phyloP scores from a whole-genome alignment of 345 rosid species.

The Microcos paniculata region DNA sequence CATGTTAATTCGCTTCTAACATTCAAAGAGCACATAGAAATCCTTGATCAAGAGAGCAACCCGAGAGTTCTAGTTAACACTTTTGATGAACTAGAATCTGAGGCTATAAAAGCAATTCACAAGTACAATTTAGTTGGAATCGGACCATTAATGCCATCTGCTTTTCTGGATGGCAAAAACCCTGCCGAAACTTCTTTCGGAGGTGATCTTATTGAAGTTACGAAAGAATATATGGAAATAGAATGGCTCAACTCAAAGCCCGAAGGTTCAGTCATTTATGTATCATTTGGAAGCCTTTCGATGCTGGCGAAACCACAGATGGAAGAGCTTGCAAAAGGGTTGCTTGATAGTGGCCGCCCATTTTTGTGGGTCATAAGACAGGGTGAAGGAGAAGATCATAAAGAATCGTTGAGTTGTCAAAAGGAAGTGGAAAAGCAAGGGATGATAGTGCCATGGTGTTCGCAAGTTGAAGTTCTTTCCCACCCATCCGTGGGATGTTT shows the following conservation, averaged over 20 bases:
- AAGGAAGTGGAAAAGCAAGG: conserved; percentile 51
- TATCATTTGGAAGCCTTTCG: conserved; percentile 49
- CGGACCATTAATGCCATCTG: conserved; percentile 58
- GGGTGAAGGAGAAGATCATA: conserved; percentile 22
- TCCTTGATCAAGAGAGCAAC: conserved; percentile 29
- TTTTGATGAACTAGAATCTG: conserved; percentile 51
- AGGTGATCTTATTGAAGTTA: conserved; percentile 29
- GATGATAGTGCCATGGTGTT: conserved; percentile 59
- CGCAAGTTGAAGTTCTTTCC: conserved; percentile 53
- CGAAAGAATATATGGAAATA: conserved; percentile 17
- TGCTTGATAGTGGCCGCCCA: conserved; percentile 32
- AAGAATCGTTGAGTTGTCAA: conserved; percentile 20
- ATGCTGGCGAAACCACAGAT: conserved; percentile 41
- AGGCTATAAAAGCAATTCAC: conserved; percentile 37
- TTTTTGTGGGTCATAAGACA: conserved; percentile 59
- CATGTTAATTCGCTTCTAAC: neutral
- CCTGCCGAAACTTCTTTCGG: conserved; percentile 27
- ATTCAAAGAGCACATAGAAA: conserved; percentile 34
- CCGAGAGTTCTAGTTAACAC: conserved; percentile 61
- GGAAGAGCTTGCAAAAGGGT: conserved; percentile 41
- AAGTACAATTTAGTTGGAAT: conserved; percentile 32
- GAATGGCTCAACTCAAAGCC: conserved; percentile 38
- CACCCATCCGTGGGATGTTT: conserved; percentile 63
- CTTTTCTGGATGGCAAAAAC: conserved; percentile 25
- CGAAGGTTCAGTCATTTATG: conserved; percentile 30